phyloP scores from a whole-genome alignment of 768 basidiomycete genomes.

The Candolleomyces eurysporus region DNA sequence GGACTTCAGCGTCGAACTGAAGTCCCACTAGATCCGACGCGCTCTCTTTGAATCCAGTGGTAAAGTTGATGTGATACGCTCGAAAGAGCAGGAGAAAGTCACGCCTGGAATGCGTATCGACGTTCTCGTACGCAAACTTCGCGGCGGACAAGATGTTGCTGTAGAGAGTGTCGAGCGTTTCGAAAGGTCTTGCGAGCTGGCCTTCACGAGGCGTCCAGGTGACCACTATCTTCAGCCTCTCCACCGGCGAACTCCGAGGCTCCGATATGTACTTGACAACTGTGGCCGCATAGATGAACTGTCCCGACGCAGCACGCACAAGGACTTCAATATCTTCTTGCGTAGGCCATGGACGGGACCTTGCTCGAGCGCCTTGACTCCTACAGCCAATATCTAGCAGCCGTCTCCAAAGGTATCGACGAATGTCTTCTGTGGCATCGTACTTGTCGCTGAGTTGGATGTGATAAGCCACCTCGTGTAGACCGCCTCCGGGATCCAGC shows the following conservation, averaged over 20 bases:
- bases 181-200: not conserved
- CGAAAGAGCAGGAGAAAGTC: not conserved
- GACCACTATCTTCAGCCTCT: not conserved
- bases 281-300: conserved; percentile 6
- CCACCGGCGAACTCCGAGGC: not conserved
- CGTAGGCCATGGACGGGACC: not conserved
- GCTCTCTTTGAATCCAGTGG: too few species aligned
- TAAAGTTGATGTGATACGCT: not conserved
- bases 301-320: not conserved
- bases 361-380: not conserved
- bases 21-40: too few species aligned
- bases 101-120: not conserved
- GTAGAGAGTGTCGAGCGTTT: not conserved
- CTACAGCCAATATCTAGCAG: not conserved
- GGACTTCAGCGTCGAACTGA: too few species aligned
- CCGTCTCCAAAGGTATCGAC: not conserved
- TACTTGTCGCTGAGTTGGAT: not conserved
- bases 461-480: not conserved
- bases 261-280: conserved; percentile 1
- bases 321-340: not conserved
- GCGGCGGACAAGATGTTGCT: not conserved
- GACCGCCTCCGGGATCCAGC: not conserved
- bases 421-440: not conserved
- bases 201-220: not conserved
- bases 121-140: not conserved